Evolutionary conservation across 257 asterid species (phyloP), one percentile per base, ranked within the genome.

Genomic region (Paulownia fortunei): DNA sequence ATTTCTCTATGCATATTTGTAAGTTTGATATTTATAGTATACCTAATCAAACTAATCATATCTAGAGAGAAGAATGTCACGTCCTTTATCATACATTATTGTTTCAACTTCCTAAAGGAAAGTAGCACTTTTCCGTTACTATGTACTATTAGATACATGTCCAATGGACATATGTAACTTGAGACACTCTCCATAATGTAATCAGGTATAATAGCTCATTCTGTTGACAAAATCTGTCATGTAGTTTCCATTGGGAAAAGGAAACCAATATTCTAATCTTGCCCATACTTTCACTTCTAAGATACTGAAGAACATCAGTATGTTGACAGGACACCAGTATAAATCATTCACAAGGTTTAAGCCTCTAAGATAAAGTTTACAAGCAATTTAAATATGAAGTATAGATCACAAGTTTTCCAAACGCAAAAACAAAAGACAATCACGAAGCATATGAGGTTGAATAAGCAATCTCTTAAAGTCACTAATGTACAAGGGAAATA

Each of bases 401-500:
- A 3, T 27, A 41, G 8, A 55, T 21, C 79, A 6, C 21, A 52
- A 51, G 19, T 47, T 27, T 5, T 42, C 21, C 42, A 23, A 36
- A 16, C 16, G 34, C 30, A 26, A 21, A 52, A 65, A 54, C 13
- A 23, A 61, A 80, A 16, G 6, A 49, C 1, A 3, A 62, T 69
- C 7, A 71, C 34, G 8, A 18, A 55, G 7, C 4, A 32, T 46
- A 18, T 8, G 9, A 72, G 11, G 65, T 61, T 36, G 61, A 75
- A 41, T 16, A 75, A 23, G 34, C 76, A 69, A 72, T n/a, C 5
- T 1, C 58, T 19, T 30, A 47, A 59, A 68, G 79, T n/a, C 5
- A 63, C 34, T 6, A 78, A 54, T 67, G 49, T 4, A 72, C 55
- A 49, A 49, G 5, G n/a, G 23, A 55, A 61, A 63, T 23, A 73